Base-by-base conservation (phyloP, 1,139 yeast genomes). In the Suhomyces taliae region DNA sequence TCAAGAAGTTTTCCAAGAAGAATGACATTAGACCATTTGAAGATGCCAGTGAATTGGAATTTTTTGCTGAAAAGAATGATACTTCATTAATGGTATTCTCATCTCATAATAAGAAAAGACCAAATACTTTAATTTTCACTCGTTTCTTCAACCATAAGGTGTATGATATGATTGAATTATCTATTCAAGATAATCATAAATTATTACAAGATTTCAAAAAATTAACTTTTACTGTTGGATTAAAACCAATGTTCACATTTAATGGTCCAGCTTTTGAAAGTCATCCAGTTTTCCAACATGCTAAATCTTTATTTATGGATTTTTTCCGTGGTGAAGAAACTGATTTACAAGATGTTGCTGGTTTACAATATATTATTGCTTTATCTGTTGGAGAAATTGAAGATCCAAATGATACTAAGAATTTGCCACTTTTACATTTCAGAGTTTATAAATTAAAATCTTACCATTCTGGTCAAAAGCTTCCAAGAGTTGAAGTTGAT, bases 11-110 rank as follows among this genome's bases (percentile, higher is more conserved):
- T 64, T 76, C 83, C 46, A 88, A 87, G 68, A 91, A 90, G 75
- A 93, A 93, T 62, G 93, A 89, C 44, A 78, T 93, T 52, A 79
- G 87, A 60, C 99, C 99, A 10, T 93, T 93, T 68, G 99, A 93
- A 68, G 98, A 95, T 63, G 79, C 90, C n/a, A 63, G 85, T 6
- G 81, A 86, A 38, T 71, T 95, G 50, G 99, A 95, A 67, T 93
- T 95, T 61, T 88, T 91, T 65, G 79, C 96, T 53, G 97, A 91
- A 67, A 95, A 93, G 78, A 95, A 93, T 66, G 99, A 93, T 67
- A 69, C 87, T 40, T 90, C 98, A 3, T 72, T 93, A 53, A 67
- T 93, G 62, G 96, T 93, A n/a, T 76, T 91, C 48, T 81, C 91
- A 7, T 77, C 90, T 15, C 82, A 82, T 68, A 90, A 89, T 64